Conservation (phyloP, 176 grass and related monocot genomes). For the Lolium multiflorum region DNA sequence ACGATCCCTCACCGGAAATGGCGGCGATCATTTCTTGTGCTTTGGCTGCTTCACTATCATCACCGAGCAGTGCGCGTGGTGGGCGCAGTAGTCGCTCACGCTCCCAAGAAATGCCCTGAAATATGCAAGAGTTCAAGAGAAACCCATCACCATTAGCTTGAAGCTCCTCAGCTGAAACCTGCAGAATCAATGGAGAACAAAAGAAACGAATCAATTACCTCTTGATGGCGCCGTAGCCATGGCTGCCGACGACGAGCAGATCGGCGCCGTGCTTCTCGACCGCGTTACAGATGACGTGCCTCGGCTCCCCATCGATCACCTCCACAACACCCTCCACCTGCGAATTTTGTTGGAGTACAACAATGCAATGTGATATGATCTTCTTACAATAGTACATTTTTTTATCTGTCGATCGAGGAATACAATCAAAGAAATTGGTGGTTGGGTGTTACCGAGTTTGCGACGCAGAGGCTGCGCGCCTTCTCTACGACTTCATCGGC, state of each 20-base stretch:
- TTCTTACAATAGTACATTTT: too few species aligned
- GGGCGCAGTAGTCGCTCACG: too few species aligned
- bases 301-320: slow-evolving; percentile 63
- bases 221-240: slow-evolving; percentile 75
- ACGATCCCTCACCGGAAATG: background rate
- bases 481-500: slow-evolving; percentile 50
- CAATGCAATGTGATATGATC: background rate
- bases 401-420: too few species aligned
- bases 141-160: background rate
- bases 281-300: slow-evolving; percentile 56
- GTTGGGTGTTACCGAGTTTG: slow-evolving; percentile 40
- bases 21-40: slow-evolving; percentile 6
- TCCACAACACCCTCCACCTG: slow-evolving; percentile 27
- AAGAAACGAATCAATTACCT: slow-evolving; percentile 26
- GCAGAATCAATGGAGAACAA: background rate
- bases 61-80: slow-evolving; percentile 36
- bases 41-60: slow-evolving; percentile 74
- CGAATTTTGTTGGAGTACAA: background rate
- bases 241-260: slow-evolving; percentile 64
- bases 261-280: slow-evolving; percentile 61
- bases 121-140: background rate
- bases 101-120: slow-evolving; percentile 4
- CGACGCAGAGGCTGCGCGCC: slow-evolving; percentile 51
- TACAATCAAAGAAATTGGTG: background rate
- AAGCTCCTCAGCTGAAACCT: too few species aligned